These are phyloP conservation scores for Starmera dryadoides DNA, from an alignment of 805 yeast species.

Conservation along the genomic window DNA sequence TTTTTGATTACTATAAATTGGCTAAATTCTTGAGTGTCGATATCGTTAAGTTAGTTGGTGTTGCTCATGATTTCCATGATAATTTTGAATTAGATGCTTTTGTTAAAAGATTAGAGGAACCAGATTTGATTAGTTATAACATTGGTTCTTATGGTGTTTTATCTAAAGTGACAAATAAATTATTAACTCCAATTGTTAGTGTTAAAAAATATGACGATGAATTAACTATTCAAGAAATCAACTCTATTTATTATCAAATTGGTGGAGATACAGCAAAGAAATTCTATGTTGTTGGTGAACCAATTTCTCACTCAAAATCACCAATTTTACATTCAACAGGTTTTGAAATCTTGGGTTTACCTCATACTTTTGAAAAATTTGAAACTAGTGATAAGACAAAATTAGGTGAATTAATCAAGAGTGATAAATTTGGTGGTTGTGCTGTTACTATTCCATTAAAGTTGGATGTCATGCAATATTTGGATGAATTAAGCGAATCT, in stretches of 20 bases:
- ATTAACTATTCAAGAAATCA: slow-evolving; percentile 57
- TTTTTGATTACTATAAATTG: slow-evolving; percentile 61
- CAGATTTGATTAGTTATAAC: slow-evolving; percentile 78
- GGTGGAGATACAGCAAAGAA: slow-evolving; percentile 57
- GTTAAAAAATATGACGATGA: slow-evolving; percentile 59
- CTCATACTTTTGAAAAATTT: slow-evolving; percentile 58
- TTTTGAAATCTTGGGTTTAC: slow-evolving; percentile 68
- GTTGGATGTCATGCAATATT: slow-evolving; percentile 63
- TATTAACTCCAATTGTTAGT: slow-evolving; percentile 80
- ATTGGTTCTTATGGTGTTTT: slow-evolving; percentile 72
- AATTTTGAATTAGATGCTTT: slow-evolving; percentile 68
- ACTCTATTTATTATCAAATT: slow-evolving; percentile 44
- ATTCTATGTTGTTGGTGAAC: slow-evolving; percentile 74
- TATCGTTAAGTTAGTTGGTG: slow-evolving; percentile 76
- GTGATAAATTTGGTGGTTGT: slow-evolving; percentile 75
- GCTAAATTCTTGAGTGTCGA: slow-evolving; percentile 65
- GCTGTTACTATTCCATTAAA: slow-evolving; percentile 94
- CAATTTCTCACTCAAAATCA: slow-evolving; percentile 82
- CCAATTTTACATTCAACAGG: slow-evolving; percentile 83
- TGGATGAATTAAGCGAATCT: slow-evolving; percentile 62
- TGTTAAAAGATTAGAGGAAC: slow-evolving; percentile 41
- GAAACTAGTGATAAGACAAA: slow-evolving; percentile 60
- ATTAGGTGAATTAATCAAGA: slow-evolving; percentile 45
- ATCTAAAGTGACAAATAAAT: slow-evolving; percentile 66
- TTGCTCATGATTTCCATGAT: slow-evolving; percentile 57